These are phyloP conservation scores for Yamadazyma friedrichii DNA, from an alignment of 1,139 yeast species.

Conservation along the genomic window DNA sequence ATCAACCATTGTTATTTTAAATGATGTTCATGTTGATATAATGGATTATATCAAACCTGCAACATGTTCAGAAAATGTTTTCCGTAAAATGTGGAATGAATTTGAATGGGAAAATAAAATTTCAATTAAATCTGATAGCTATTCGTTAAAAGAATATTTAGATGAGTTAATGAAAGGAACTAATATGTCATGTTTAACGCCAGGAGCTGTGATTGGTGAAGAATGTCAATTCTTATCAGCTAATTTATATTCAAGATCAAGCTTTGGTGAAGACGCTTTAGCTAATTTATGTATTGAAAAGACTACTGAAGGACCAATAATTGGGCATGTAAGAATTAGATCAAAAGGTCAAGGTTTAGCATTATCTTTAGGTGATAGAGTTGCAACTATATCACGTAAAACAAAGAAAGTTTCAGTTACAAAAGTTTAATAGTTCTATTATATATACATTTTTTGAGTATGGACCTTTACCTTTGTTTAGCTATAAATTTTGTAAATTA, in stretches of 20 bases:
- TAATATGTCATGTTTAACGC: slow-evolving; percentile 91
- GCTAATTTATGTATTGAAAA: slow-evolving; percentile 94
- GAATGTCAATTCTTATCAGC: slow-evolving; percentile 94
- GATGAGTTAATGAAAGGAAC: slow-evolving; percentile 78
- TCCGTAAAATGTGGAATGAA: slow-evolving; percentile 98
- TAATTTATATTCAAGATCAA: slow-evolving; percentile 86
- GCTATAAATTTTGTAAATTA: slow-evolving; percentile 3
- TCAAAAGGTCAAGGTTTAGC: slow-evolving; percentile 98
- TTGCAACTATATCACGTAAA: slow-evolving; percentile 73
- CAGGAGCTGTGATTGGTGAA: slow-evolving; percentile 82
- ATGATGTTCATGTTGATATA: slow-evolving; percentile 93
- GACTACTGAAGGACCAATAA: slow-evolving; percentile 69
- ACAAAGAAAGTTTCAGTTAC: slow-evolving; percentile 26
- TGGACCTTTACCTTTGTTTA: not conserved
- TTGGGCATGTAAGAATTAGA: slow-evolving; percentile 95
- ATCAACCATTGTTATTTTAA: slow-evolving; percentile 84
- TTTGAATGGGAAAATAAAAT: slow-evolving; percentile 99
- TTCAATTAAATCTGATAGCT: slow-evolving; percentile 72
- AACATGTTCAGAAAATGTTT: slow-evolving; percentile 78
- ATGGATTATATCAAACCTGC: slow-evolving; percentile 98
- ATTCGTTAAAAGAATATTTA: slow-evolving; percentile 74
- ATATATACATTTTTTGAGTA: too few species aligned
- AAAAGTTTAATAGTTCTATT: slow-evolving; percentile 17
- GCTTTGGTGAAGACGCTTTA: slow-evolving; percentile 96
- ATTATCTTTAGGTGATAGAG: slow-evolving; percentile 89